Evolutionary conservation across 805 yeast genomes (phyloP).

Genomic region (Spathaspora sp.): DNA sequence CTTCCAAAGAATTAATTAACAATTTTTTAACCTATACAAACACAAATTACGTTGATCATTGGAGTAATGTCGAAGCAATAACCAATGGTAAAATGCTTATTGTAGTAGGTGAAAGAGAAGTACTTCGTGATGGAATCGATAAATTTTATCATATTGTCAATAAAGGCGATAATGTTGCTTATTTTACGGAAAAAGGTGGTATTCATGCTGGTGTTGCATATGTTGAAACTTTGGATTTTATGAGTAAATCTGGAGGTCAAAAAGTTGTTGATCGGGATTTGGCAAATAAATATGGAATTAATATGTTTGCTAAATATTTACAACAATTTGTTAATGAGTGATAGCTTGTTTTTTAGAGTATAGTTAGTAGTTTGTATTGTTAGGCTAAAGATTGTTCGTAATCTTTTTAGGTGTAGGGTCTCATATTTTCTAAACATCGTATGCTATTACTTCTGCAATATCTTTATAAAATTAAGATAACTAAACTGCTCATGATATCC

Average conservation of each 20-base stretch:
- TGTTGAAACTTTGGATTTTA: slow-evolving; percentile 28
- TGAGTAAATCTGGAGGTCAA: slow-evolving; percentile 14
- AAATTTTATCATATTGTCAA: slow-evolving; percentile 17
- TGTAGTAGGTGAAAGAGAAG: slow-evolving; percentile 30
- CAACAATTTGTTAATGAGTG: background rate
- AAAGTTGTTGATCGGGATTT: slow-evolving; percentile 21
- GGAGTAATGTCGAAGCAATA: slow-evolving; percentile 22
- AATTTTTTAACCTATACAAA: slow-evolving; percentile 18
- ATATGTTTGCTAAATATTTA: slow-evolving; percentile 1
- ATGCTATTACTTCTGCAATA: no score
- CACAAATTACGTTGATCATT: slow-evolving; percentile 17
- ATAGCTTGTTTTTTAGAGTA: background rate
- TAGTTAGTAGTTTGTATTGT: no score
- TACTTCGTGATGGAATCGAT: slow-evolving; percentile 26
- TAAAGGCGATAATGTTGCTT: slow-evolving; percentile 15
- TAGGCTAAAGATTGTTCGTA: no score
- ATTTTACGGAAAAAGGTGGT: slow-evolving; percentile 27
- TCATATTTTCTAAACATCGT: no score
- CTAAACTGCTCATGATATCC: no score
- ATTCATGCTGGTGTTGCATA: slow-evolving; percentile 29
- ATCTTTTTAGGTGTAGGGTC: no score
- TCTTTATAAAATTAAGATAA: no score
- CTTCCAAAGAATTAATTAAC: slow-evolving; percentile 13
- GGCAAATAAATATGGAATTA: slow-evolving; percentile 12
- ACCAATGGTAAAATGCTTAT: slow-evolving; percentile 14